These are phyloP conservation scores for Paracorniculantispora psalliotae DNA, from an alignment of 2,329 filamentous ascomycete species.

Conservation along the genomic window DNA sequence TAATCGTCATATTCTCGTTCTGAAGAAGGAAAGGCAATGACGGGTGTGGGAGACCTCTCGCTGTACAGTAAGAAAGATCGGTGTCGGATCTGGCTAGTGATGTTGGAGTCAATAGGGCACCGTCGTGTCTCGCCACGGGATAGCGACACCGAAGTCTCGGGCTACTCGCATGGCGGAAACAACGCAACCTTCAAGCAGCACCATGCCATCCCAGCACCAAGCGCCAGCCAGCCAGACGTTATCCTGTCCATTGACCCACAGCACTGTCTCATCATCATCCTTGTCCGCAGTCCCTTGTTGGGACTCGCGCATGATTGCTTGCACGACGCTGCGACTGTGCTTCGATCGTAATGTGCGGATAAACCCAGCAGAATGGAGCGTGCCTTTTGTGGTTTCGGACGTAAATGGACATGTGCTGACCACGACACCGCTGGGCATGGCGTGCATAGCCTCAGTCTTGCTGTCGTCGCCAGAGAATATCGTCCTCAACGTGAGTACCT, in stretches of 20 bases:
- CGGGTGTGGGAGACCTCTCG: too few species aligned
- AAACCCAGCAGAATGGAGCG: conserved; percentile 44
- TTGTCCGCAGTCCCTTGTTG: neutral
- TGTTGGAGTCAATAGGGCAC: too few species aligned
- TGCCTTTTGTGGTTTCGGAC: conserved; percentile 30
- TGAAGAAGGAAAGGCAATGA: too few species aligned
- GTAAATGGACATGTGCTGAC: conserved; percentile 49
- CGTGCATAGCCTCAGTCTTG: conserved; percentile 48
- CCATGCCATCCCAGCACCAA: conserved; percentile 64
- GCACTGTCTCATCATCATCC: neutral
- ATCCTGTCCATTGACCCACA: conserved; percentile 49
- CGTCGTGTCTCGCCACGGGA: conserved; percentile 29
- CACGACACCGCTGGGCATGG: conserved; percentile 44
- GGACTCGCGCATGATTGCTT: conserved; percentile 35
- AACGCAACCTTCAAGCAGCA: conserved; percentile 56
- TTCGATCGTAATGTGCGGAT: conserved; percentile 48
- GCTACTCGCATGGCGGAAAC: conserved; percentile 54
- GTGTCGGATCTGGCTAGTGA: too few species aligned
- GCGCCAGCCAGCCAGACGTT: conserved; percentile 52
- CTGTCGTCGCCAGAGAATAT: conserved; percentile 24
- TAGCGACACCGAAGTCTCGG: conserved; percentile 42
- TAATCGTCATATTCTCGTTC: too few species aligned
- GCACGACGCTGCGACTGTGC: conserved; percentile 42
- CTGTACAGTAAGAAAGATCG: too few species aligned
- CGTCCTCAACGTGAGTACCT: conserved; percentile 32